These are phyloP conservation scores for Leccinum glutinopallens DNA, from an alignment of 1,284 basidiomycete species.

Conservation along the genomic window DNA sequence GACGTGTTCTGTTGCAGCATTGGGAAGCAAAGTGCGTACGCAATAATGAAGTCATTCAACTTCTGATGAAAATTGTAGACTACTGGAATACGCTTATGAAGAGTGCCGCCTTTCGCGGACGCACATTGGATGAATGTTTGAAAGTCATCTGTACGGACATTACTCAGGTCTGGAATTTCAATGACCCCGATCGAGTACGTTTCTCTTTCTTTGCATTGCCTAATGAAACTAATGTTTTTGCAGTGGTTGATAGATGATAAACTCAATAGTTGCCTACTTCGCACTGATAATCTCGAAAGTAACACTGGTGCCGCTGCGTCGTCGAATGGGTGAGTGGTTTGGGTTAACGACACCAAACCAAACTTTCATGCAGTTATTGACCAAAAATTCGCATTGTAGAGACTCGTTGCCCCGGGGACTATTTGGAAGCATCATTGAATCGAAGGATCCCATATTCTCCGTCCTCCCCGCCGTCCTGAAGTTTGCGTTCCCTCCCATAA, in stretches of 20 bases:
- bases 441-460: background rate
- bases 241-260: conserved; percentile 21
- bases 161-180: conserved; percentile 33
- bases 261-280: conserved; percentile 8
- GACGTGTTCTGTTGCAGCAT: conserved; percentile 19
- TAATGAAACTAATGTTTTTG: background rate
- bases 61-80: conserved; percentile 18
- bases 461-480: background rate
- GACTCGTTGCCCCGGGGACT: background rate
- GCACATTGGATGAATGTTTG: conserved; percentile 26
- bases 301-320: conserved; percentile 13
- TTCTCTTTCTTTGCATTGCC: background rate
- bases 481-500: conserved; percentile 15
- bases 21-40: conserved; percentile 27
- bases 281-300: conserved; percentile 5
- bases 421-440: background rate
- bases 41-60: background rate
- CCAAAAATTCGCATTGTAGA: background rate
- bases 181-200: conserved; percentile 28
- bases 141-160: conserved; percentile 31
- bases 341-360: background rate
- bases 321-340: conserved; percentile 7
- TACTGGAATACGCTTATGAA: conserved; percentile 34
- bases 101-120: conserved; percentile 26
- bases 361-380: background rate